phyloP scores from a whole-genome alignment of 2,329 filamentous ascomycete species.

The Fonsecaea monophora region DNA sequence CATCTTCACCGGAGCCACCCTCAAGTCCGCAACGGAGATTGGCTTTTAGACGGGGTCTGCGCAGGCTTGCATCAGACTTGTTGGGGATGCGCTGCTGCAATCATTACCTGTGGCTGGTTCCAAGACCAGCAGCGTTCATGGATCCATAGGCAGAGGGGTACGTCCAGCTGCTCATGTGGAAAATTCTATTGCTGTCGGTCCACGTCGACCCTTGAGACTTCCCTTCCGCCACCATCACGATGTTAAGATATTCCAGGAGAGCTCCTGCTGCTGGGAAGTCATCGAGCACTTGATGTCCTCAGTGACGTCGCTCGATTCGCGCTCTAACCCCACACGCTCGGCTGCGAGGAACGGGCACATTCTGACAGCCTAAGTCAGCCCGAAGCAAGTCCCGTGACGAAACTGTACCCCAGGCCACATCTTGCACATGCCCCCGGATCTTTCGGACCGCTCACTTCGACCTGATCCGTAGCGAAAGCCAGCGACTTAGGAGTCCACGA shows the following conservation, averaged over 20 bases:
- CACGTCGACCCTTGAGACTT: background rate
- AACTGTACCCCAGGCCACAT: constrained; percentile 1
- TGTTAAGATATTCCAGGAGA: background rate
- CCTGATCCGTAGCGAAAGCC: constrained; percentile 3
- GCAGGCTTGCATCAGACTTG: constrained; percentile 51
- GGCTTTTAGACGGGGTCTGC: constrained; percentile 53
- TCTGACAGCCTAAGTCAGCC: background rate
- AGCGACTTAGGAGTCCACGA: background rate
- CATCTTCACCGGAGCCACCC: constrained; percentile 42
- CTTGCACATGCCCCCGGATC: background rate
- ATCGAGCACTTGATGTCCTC: background rate
- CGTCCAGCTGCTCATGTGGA: constrained; percentile 43
- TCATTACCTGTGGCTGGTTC: constrained; percentile 45
- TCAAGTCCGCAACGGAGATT: constrained; percentile 26
- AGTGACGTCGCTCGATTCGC: background rate
- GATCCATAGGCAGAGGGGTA: constrained; percentile 44
- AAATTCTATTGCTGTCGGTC: constrained; percentile 35
- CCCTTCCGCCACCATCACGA: background rate
- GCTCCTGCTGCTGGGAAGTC: background rate
- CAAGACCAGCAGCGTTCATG: constrained; percentile 47
- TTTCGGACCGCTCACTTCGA: background rate
- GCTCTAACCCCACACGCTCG: background rate
- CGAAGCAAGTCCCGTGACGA: background rate
- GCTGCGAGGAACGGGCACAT: background rate
- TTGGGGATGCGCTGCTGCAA: constrained; percentile 51